Base-by-base conservation (phyloP, 2,329 filamentous ascomycete genomes). In the Arthroderma sp. region DNA sequence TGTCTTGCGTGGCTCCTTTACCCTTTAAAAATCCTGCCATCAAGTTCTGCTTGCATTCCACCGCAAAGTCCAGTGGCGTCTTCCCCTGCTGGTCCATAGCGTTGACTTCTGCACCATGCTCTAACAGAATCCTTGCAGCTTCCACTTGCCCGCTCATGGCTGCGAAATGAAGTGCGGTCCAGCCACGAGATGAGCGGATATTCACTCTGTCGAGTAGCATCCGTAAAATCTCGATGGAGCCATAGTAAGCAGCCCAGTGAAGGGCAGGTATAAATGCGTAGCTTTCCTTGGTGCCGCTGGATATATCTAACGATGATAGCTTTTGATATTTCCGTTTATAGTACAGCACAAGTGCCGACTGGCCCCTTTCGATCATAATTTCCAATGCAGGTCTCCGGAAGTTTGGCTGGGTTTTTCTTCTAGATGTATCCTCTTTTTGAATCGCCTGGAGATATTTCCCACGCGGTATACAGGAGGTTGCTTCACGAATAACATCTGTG, bases 101-200 rank as follows among this genome's bases (percentile, higher is more conserved):
- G 27, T 50, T 43, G 22, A 48, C 29, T 9, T 48, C 40, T 10
- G 46, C 43, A 8, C 46, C 48, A 15, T 40, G 40, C 4, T 43
- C 6, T 32, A 50, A 32, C 9, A 50, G 46, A 2, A 50, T 36
- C 2, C 39, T 36, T 6, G 42, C 40, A n/a, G 44, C 27, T 8
- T 39, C 38, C 6, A 10, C 15, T 15, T 48, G 33, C 8, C 48
- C 46, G 11, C 33, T 27, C 15, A 27, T 27, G 27, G 38, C 43
- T 8, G 48, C 48, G n/a, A 42, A 6, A 31, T 38, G 33, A 9
- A 50, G 22, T 10, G 43, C 38, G 4, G 48, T 46, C 7, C 33
- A 36, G 28, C 27, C 38, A 4, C 9, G 15, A 10, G 27, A 29
- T 5, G 22, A 11, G n/a, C 45, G 29, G 7, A 29, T 22, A 38